Percentiles rank a stretch among this genome's conserved stretches.
phyloP scores from a whole-genome alignment of 805 yeast genomes.

The Yarrowia divulgata region DNA sequence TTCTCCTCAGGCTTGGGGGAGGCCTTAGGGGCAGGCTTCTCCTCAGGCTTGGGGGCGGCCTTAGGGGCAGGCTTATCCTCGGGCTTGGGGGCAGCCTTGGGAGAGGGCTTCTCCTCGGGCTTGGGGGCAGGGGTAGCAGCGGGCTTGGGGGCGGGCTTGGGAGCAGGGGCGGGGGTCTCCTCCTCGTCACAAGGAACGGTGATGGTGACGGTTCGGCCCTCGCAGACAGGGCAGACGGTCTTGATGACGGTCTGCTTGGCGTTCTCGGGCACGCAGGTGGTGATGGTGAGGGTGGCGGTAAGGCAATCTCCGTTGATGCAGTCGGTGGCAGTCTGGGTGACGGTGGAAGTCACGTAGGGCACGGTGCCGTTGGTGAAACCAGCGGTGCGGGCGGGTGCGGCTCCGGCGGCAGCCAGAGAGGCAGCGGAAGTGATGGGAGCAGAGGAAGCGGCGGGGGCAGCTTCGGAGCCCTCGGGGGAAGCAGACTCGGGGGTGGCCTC shows the following conservation, averaged over 20 bases:
- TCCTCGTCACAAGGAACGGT: constrained; percentile 14
- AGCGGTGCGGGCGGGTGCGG: background rate
- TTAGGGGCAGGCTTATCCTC: background rate
- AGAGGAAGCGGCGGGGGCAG: background rate
- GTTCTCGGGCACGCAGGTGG: constrained; percentile 17
- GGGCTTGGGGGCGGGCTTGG: constrained; percentile 15
- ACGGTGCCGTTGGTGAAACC: constrained; percentile 6
- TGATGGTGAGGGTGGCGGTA: constrained; percentile 11
- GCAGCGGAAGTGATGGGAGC: background rate
- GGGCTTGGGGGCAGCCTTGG: constrained; percentile 2
- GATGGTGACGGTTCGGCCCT: constrained; percentile 28
- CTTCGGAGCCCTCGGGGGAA: background rate
- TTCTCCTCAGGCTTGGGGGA: background rate
- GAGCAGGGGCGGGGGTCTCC: constrained; percentile 5
- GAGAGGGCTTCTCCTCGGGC: background rate
- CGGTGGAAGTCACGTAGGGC: constrained; percentile 15
- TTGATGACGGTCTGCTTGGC: constrained; percentile 15
- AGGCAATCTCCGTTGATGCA: constrained; percentile 8
- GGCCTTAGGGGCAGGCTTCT: background rate
- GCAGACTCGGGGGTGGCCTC: background rate
- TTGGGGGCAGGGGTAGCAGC: background rate
- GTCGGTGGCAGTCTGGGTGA: constrained; percentile 10
- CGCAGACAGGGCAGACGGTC: constrained; percentile 24
- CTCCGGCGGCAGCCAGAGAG: background rate
- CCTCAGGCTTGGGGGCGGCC: background rate